Evolutionary conservation across 2,329 filamentous ascomycete genomes (phyloP).

Genomic region (Fusarium napiforme): DNA sequence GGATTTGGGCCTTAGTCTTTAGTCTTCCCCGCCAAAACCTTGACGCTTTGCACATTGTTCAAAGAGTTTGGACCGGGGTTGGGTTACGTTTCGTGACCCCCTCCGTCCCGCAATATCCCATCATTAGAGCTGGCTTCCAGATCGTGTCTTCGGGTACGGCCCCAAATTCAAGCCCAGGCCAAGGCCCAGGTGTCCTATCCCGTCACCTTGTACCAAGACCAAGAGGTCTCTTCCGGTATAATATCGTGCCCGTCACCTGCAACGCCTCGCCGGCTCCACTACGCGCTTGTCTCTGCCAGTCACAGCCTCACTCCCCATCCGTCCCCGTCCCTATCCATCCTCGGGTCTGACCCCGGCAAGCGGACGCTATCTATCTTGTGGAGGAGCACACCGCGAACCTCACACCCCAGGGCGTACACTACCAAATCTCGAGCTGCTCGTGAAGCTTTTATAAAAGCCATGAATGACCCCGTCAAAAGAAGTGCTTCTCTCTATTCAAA

Average conservation of each 20-base stretch:
- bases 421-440: slow-evolving; percentile 41
- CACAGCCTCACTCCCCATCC: slow-evolving; percentile 32
- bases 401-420: slow-evolving; percentile 41
- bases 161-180: background rate
- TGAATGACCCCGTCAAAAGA: slow-evolving; percentile 55
- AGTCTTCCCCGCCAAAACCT: slow-evolving; percentile 33
- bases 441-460: slow-evolving; percentile 53
- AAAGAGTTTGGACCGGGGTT: slow-evolving; percentile 34
- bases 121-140: slow-evolving; percentile 35
- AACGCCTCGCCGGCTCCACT: slow-evolving; percentile 44
- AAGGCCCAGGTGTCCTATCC: slow-evolving; percentile 31
- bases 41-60: slow-evolving; percentile 28
- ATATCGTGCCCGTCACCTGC: slow-evolving; percentile 49
- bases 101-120: slow-evolving; percentile 40
- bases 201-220: slow-evolving; percentile 44
- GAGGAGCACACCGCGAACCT: slow-evolving; percentile 40
- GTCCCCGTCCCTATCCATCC: slow-evolving; percentile 42
- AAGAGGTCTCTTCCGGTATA: slow-evolving; percentile 50
- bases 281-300: slow-evolving; percentile 45
- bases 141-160: slow-evolving; percentile 20
- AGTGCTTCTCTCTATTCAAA: slow-evolving; percentile 53
- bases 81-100: slow-evolving; percentile 40
- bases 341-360: slow-evolving; percentile 43
- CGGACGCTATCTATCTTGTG: slow-evolving; percentile 45
- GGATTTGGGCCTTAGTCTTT: slow-evolving; percentile 4